Evolutionary conservation across 2,329 filamentous ascomycete genomes (phyloP).

Genomic region (Thielaviopsis ethacetica): DNA sequence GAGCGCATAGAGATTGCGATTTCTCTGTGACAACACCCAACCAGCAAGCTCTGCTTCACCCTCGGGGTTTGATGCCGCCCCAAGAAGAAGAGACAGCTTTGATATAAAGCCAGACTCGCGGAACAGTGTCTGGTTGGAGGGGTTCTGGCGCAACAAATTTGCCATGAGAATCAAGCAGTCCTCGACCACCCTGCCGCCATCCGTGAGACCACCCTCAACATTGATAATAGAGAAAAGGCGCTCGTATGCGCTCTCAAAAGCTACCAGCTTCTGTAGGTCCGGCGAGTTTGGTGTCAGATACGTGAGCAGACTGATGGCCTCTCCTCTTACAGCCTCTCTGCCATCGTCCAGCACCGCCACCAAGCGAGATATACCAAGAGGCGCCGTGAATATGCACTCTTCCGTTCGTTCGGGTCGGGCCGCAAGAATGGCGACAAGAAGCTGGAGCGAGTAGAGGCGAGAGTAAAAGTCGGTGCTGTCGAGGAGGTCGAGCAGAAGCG

Average conservation of each 20-base stretch:
- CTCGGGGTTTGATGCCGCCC: constrained; percentile 34
- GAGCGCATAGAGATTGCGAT: constrained; percentile 84
- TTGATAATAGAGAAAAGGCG: constrained; percentile 69
- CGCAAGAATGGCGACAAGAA: constrained; percentile 70
- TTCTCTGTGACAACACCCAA: constrained; percentile 63
- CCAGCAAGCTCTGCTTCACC: constrained; percentile 40
- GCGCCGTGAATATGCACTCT: constrained; percentile 82
- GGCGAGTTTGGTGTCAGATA: constrained; percentile 73
- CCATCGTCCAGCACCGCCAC: constrained; percentile 72
- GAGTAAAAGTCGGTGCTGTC: constrained; percentile 81
- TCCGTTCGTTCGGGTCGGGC: constrained; percentile 84
- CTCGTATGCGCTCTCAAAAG: constrained; percentile 88
- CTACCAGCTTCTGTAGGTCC: constrained; percentile 88
- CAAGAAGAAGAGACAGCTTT: constrained; percentile 53
- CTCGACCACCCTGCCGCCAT: constrained; percentile 77
- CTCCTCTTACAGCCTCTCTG: constrained; percentile 75
- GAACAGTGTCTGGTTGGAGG: constrained; percentile 87
- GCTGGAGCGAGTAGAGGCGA: constrained; percentile 75
- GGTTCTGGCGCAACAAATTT: constrained; percentile 73
- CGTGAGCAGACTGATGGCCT: constrained; percentile 72
- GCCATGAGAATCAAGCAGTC: constrained; percentile 84
- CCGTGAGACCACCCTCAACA: constrained; percentile 61
- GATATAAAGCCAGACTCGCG: constrained; percentile 73
- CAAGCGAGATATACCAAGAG: constrained; percentile 71
- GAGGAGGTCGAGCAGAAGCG: constrained; percentile 72